Evolutionary conservation across 345 rosid genomes (phyloP).

Genomic region (Moricandia arvensis): DNA sequence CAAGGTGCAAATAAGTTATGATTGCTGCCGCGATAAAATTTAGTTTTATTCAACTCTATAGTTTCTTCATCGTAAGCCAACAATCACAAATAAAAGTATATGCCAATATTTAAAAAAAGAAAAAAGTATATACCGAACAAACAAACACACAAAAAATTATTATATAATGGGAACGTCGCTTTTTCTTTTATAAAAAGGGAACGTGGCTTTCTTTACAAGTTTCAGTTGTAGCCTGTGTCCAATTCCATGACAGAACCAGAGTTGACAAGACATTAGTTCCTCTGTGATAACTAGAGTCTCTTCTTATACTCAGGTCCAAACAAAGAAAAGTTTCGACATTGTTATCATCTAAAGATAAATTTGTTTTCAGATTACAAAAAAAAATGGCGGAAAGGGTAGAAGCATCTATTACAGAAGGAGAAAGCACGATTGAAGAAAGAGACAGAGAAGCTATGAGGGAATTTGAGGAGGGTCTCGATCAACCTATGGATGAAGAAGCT

Average conservation of each 20-base stretch:
- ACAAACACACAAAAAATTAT: not conserved
- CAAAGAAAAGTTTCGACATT: slow-evolving; percentile 2
- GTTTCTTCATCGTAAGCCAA: not conserved
- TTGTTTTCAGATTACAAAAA: slow-evolving; percentile 16
- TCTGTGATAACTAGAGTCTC: slow-evolving; percentile 14
- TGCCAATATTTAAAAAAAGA: not conserved
- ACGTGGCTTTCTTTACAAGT: not conserved
- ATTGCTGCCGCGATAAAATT: not conserved
- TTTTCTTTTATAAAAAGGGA: not conserved
- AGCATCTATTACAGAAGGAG: slow-evolving; percentile 45
- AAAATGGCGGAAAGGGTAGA: slow-evolving; percentile 55
- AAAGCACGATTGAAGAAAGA: slow-evolving; percentile 48
- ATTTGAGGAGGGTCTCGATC: slow-evolving; percentile 88
- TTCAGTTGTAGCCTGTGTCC: not conserved
- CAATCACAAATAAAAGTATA: not conserved
- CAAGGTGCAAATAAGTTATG: not conserved
- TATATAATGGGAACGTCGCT: not conserved
- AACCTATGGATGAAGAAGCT: slow-evolving; percentile 98
- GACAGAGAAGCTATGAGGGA: slow-evolving; percentile 77
- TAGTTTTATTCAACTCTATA: not conserved
- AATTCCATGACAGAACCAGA: slow-evolving; percentile 9
- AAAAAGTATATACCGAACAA: not conserved
- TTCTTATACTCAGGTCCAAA: not conserved
- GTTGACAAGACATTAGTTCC: slow-evolving; percentile 11
- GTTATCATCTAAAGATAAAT: not conserved